Percentiles rank a stretch among this genome's conserved stretches.
phyloP scores from a whole-genome alignment of 139 green algal species.

The Spirogloea muscicola region DNA sequence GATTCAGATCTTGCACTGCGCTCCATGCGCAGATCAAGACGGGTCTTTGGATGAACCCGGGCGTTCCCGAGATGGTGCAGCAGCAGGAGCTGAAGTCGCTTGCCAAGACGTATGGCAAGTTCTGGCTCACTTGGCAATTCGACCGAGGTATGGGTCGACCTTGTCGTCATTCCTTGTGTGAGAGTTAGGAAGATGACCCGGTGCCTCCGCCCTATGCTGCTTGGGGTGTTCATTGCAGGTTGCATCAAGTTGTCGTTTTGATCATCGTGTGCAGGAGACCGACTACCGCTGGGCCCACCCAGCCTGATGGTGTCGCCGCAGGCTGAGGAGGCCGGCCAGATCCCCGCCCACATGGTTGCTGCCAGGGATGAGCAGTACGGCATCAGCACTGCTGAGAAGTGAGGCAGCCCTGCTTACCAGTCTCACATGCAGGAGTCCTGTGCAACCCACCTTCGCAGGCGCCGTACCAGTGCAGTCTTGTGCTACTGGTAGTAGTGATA shows the following conservation, averaged over 20 bases:
- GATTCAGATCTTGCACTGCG: too few relatives aligned
- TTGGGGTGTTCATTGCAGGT: too few relatives aligned
- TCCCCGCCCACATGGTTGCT: slow-evolving; percentile 1
- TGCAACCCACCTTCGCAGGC: too few relatives aligned
- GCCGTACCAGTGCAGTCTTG: too few relatives aligned
- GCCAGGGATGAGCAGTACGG: slow-evolving; percentile 14
- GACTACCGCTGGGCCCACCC: slow-evolving; percentile 28
- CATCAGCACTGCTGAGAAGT: slow-evolving; percentile 29
- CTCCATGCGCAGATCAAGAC: slow-evolving; percentile 36
- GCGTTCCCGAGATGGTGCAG: slow-evolving; percentile 28
- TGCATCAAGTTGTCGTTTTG: too few relatives aligned
- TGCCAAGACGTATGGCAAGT: slow-evolving; percentile 41
- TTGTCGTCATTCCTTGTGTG: too few relatives aligned
- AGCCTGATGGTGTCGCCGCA: slow-evolving; percentile 41
- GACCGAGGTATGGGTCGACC: too few relatives aligned
- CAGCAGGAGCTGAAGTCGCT: slow-evolving; percentile 26
- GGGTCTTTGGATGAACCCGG: slow-evolving; percentile 35
- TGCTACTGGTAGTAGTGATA: too few relatives aligned
- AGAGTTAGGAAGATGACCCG: too few relatives aligned
- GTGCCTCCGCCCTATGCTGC: too few relatives aligned
- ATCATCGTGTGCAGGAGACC: slow-evolving; percentile 16
- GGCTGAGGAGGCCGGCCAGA: not conserved
- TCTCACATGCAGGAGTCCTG: too few relatives aligned
- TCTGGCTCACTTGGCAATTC: slow-evolving; percentile 41
- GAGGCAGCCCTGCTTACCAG: too few relatives aligned